Evolutionary conservation across 176 grass and related monocot species (phyloP).

Genomic region (Lolium rigidum): DNA sequence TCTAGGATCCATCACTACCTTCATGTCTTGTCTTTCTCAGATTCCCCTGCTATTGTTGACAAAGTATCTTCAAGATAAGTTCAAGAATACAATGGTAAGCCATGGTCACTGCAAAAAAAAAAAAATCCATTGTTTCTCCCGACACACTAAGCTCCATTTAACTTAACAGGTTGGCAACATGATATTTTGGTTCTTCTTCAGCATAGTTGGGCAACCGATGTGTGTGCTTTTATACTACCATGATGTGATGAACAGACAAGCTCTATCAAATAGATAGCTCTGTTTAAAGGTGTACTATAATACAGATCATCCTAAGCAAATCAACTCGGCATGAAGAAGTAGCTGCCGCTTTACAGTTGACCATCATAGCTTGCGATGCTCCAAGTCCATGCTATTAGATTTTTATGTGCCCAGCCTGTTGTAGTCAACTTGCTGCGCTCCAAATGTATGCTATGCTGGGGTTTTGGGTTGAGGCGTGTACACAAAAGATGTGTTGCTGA

Average conservation of each 20-base stretch:
- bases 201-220: slow-evolving; percentile 96
- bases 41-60: slow-evolving; percentile 89
- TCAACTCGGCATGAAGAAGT: background rate
- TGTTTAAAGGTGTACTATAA: background rate
- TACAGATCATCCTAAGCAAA: slow-evolving; percentile 9
- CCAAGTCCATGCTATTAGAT: too few relatives aligned
- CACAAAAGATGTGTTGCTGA: background rate
- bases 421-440: background rate
- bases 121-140: background rate
- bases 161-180: slow-evolving; percentile 86
- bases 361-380: too few relatives aligned
- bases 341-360: too few relatives aligned
- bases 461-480: slow-evolving; percentile 26
- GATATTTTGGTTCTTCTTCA: slow-evolving; percentile 99
- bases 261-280: slow-evolving; percentile 49
- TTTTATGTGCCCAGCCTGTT: too few relatives aligned
- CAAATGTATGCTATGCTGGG: background rate
- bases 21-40: slow-evolving; percentile 46
- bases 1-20: slow-evolving; percentile 6
- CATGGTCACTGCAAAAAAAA: background rate
- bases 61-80: slow-evolving; percentile 83
- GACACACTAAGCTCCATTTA: background rate
- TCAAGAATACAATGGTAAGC: slow-evolving; percentile 81
- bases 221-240: slow-evolving; percentile 96
- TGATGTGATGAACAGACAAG: slow-evolving; percentile 95